These are phyloP conservation scores for Apiospora kogelbergensis DNA, from an alignment of 2,329 filamentous ascomycete species.

Conservation along the genomic window DNA sequence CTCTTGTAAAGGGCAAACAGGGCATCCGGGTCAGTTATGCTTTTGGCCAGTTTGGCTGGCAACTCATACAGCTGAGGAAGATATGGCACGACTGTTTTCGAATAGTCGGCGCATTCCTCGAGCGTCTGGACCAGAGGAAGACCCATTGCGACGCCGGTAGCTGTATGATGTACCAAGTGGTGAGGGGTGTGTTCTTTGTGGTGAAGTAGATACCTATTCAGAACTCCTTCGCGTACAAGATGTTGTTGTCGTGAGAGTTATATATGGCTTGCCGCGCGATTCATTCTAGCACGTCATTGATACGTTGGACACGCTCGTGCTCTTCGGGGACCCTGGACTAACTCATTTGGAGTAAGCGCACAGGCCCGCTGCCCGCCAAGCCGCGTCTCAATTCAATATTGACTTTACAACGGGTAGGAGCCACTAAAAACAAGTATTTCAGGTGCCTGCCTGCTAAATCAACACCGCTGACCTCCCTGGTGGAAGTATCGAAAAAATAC, in stretches of 20 bases:
- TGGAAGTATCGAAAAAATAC: background rate
- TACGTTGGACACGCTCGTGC: background rate
- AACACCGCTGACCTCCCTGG: background rate
- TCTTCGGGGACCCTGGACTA: background rate
- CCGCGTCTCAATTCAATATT: constrained; percentile 2
- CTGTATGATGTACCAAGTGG: background rate
- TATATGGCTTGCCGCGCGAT: background rate
- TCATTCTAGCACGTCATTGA: background rate
- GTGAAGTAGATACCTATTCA: background rate
- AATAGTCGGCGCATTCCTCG: constrained; percentile 74
- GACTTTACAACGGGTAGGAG: constrained; percentile 2
- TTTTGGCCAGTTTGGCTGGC: constrained; percentile 62
- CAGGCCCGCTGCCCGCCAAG: background rate
- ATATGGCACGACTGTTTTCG: constrained; percentile 73
- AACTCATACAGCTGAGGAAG: constrained; percentile 69
- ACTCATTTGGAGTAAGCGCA: background rate
- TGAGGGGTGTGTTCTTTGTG: background rate
- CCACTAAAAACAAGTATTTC: background rate
- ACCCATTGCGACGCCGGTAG: constrained; percentile 52
- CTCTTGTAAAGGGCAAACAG: constrained; percentile 73
- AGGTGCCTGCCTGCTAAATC: background rate
- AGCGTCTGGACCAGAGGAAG: constrained; percentile 71
- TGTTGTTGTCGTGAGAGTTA: background rate
- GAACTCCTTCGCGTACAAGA: background rate
- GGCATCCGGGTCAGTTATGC: constrained; percentile 57